Conservation (phyloP, 805 yeast species). For the Candida odintsovae region DNA sequence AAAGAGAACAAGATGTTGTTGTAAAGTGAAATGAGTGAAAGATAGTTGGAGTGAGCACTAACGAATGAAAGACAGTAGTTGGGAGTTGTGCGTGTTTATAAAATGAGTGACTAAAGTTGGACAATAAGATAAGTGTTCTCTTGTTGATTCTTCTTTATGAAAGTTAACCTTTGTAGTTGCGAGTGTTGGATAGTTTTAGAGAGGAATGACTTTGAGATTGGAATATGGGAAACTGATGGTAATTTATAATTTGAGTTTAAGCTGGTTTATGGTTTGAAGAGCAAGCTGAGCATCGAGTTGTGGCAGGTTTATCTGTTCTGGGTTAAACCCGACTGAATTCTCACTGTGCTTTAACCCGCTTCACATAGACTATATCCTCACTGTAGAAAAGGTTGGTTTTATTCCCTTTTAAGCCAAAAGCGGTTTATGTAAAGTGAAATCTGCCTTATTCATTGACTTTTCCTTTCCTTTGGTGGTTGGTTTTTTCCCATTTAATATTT, state of each 20-base stretch:
- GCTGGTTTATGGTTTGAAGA: not conserved
- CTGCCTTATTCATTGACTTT: no score
- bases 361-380: not conserved
- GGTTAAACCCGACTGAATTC: not conserved
- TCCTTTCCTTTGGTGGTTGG: not conserved
- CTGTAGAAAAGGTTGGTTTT: not conserved
- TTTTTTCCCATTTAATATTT: not conserved
- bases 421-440: not conserved
- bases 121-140: not conserved
- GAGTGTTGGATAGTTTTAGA: not conserved
- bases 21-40: constrained; percentile 16
- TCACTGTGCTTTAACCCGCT: not conserved
- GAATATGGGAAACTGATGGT: not conserved
- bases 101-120: constrained; percentile 25
- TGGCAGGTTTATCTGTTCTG: not conserved
- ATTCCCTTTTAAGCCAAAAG: not conserved
- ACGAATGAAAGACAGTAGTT: constrained; percentile 20
- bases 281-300: not conserved
- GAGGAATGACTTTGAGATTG: not conserved
- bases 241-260: not conserved
- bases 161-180: not conserved
- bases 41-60: constrained; percentile 21
- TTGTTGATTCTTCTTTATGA: not conserved
- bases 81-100: constrained; percentile 8
- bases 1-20: not conserved